phyloP scores from a whole-genome alignment of 208 protist genomes.

The Wallacemonas sp. region DNA sequence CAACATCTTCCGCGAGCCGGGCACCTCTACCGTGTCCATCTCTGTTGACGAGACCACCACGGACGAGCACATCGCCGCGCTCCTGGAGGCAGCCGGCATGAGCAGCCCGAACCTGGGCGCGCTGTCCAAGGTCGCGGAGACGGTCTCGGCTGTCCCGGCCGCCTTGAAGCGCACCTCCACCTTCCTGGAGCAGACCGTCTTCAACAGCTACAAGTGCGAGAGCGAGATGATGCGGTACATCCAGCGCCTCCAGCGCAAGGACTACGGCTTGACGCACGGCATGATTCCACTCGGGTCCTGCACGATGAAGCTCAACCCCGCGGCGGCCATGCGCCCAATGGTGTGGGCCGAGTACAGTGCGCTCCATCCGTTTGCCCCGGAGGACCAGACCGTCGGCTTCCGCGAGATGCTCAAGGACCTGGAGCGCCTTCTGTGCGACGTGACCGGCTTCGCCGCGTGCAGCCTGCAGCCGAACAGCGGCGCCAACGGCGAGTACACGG shows the following conservation, averaged over 20 bases:
- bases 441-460: constrained; percentile 95
- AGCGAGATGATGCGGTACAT: constrained; percentile 97
- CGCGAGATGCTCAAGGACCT: constrained; percentile 76
- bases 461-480: constrained; percentile 98
- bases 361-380: constrained; percentile 96
- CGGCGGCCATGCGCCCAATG: constrained; percentile 94
- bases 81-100: constrained; percentile 82
- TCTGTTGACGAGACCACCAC: constrained; percentile 95
- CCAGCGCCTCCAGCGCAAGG: constrained; percentile 92
- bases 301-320: constrained; percentile 99
- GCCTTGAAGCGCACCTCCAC: constrained; percentile 59
- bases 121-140: constrained; percentile 44
- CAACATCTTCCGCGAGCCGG: constrained; percentile 88
- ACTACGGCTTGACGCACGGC: constrained; percentile 92
- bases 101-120: constrained; percentile 46
- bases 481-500: constrained; percentile 97
- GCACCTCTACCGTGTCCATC: constrained; percentile 67
- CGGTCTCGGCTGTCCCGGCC: constrained; percentile 42
- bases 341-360: constrained; percentile 93
- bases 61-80: constrained; percentile 62
- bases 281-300: constrained; percentile 99
- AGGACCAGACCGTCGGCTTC: constrained; percentile 90
- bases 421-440: constrained; percentile 85
- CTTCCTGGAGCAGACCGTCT: constrained; percentile 93
- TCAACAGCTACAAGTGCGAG: constrained; percentile 97